A percentile compares a stretch with the other conserved stretches of the same genome.
phyloP scores from a whole-genome alignment of 2,329 filamentous ascomycete species.

The Scytalidium sp. region DNA sequence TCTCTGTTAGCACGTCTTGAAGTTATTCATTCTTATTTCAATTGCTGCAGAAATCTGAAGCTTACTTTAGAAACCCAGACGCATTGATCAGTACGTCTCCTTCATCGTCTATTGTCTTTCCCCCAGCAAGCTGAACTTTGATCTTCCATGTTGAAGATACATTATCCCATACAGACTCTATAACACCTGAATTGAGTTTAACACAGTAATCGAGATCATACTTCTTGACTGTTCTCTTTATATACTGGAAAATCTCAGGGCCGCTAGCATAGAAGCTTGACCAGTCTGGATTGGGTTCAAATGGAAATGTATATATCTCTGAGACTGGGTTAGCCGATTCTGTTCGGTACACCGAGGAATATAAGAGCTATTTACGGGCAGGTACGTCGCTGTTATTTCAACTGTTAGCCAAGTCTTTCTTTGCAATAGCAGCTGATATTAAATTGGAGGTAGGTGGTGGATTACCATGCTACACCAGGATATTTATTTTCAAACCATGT shows the following conservation, averaged over 20 bases:
- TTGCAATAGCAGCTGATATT: constrained; percentile 28
- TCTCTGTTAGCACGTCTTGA: no score
- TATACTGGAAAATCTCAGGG: constrained; percentile 53
- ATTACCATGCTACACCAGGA: constrained; percentile 25
- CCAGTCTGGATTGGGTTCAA: constrained; percentile 56
- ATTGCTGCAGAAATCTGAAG: background rate
- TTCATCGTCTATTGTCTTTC: background rate
- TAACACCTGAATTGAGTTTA: constrained; percentile 50
- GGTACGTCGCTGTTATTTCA: constrained; percentile 32
- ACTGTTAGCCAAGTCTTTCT: constrained; percentile 1
- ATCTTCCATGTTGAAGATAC: constrained; percentile 44
- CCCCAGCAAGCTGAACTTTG: constrained; percentile 32
- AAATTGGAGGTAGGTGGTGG: constrained; percentile 35
- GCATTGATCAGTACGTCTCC: background rate
- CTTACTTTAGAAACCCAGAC: constrained; percentile 26
- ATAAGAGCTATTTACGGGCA: constrained; percentile 17
- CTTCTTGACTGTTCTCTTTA: constrained; percentile 47
- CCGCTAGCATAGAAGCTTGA: constrained; percentile 40
- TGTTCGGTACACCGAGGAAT: no score
- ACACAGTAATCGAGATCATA: constrained; percentile 51
- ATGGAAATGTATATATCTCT: constrained; percentile 55
- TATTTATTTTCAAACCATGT: constrained; percentile 48
- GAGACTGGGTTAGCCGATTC: no score
- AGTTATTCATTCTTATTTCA: background rate
- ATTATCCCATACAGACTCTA: constrained; percentile 51